Evolutionary conservation across 805 yeast genomes (phyloP), one percentile per base, ranked within the genome.

Genomic region (Wickerhamomyces hampshirensis): DNA sequence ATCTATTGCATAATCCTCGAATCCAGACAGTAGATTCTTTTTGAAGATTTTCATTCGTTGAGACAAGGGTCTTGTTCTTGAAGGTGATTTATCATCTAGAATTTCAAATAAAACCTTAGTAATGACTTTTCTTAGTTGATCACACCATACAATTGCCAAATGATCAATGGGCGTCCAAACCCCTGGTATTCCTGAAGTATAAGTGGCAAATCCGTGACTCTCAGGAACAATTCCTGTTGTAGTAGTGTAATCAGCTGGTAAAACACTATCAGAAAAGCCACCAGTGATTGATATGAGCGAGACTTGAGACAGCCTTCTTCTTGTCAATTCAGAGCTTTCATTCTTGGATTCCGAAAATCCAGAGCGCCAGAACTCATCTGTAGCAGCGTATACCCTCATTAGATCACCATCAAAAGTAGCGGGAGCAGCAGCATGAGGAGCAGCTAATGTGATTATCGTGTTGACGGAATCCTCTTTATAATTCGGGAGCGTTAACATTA

Each of bases 101-200:
- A 83, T 65, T 21, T 75, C 81, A 31, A 84, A 60, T 26, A 93
- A 52, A 0, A 79, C 63, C 33, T 62, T 62, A 7, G 85, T 80
- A 2, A 91, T 46, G 12, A 69, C 73, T 35, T 72, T 66, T 35
- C 97, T 70, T 26, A 89, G 62, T 57, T 91, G 97, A 42, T 80
- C 84, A 60, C 98, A 91, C 98, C 98, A 91, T 2, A 91, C 95
- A 32, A 93, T 80, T 1, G 98, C 97, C 45, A 87, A 69, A 62
- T 91, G 98, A 58, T 91, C 98, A 28, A 88, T 79, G 1, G 96
- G 84, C 1, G 96, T 80, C 95, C 97, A 91, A 1, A 91, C 96
- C 2, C 70, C 71, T 0, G 96, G 96, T 9, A 91, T 82, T 1
- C 95, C 89, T 0, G 93, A 79, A 0, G 96, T 75, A 48, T 77